Evolutionary conservation across 2,329 filamentous ascomycete species (phyloP).

Genomic region (Epichloe glyceriae): DNA sequence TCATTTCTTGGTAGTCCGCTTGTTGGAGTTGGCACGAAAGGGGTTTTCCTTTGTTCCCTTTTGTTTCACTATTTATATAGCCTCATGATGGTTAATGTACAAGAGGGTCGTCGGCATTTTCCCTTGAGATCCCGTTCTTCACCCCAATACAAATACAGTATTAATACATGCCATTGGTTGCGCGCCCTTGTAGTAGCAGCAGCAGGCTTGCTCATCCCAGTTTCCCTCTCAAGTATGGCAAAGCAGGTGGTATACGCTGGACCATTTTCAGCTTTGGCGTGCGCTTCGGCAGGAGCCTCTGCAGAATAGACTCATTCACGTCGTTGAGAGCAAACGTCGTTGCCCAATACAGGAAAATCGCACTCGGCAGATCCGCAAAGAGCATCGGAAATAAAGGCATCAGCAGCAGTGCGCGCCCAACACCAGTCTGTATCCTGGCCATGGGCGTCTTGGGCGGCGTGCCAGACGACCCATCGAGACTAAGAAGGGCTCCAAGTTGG

Average conservation of each 20-base stretch:
- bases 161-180: neutral
- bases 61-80: slow-evolving; percentile 3
- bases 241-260: slow-evolving; percentile 3
- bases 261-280: slow-evolving; percentile 8
- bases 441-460: slow-evolving; percentile 9
- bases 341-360: slow-evolving; percentile 28
- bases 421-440: slow-evolving; percentile 12
- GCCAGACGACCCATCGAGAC: slow-evolving; percentile 8
- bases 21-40: slow-evolving; percentile 6
- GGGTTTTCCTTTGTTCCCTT: neutral
- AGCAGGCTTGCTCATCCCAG: neutral
- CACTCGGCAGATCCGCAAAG: slow-evolving; percentile 24
- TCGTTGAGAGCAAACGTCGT: slow-evolving; percentile 22
- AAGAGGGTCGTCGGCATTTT: slow-evolving; percentile 5
- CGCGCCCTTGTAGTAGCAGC: neutral
- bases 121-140: slow-evolving; percentile 7
- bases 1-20: neutral
- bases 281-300: slow-evolving; percentile 11
- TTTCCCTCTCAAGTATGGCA: slow-evolving; percentile 13
- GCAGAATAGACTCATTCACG: slow-evolving; percentile 21
- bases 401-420: slow-evolving; percentile 20
- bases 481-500: slow-evolving; percentile 16
- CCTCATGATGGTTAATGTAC: slow-evolving; percentile 6
- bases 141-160: slow-evolving; percentile 2
- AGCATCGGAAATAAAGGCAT: slow-evolving; percentile 22